phyloP scores from a whole-genome alignment of 495 filamentous ascomycete genomes.

The Aspergillus carlsbadensis region DNA sequence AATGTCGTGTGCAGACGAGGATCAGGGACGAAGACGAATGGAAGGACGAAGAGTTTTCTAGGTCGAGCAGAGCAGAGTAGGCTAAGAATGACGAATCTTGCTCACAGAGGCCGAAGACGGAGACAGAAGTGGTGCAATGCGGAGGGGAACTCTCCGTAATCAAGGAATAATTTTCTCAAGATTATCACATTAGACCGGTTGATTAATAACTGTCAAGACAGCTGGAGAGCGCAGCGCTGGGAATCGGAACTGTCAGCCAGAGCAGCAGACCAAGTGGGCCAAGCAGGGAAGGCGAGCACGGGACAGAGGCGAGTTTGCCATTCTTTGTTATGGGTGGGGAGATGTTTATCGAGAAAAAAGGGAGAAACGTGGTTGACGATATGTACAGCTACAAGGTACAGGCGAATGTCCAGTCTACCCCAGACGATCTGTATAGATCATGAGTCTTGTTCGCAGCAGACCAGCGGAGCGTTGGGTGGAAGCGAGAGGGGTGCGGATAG shows the following conservation, averaged over 20 bases:
- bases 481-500: constrained; percentile 29
- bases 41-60: neutral
- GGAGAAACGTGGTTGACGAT: neutral
- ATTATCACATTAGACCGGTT: neutral
- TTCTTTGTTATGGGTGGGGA: neutral
- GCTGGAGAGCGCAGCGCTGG: neutral
- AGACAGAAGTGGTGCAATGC: neutral
- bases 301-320: constrained; percentile 10
- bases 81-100: neutral
- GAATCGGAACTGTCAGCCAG: constrained; percentile 9
- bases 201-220: constrained; percentile 10
- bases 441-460: constrained; percentile 5
- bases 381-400: neutral
- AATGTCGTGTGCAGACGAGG: neutral
- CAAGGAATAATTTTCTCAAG: neutral
- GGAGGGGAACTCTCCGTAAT: neutral
- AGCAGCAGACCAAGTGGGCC: constrained; percentile 14
- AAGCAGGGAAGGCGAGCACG: constrained; percentile 17
- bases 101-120: neutral
- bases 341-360: neutral
- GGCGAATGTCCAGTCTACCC: neutral
- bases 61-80: neutral
- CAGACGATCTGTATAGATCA: constrained; percentile 4
- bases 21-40: neutral
- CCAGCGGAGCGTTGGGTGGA: constrained; percentile 31